phyloP scores from a whole-genome alignment of 257 asterid genomes.

The Nyctanthes arbortristis region DNA sequence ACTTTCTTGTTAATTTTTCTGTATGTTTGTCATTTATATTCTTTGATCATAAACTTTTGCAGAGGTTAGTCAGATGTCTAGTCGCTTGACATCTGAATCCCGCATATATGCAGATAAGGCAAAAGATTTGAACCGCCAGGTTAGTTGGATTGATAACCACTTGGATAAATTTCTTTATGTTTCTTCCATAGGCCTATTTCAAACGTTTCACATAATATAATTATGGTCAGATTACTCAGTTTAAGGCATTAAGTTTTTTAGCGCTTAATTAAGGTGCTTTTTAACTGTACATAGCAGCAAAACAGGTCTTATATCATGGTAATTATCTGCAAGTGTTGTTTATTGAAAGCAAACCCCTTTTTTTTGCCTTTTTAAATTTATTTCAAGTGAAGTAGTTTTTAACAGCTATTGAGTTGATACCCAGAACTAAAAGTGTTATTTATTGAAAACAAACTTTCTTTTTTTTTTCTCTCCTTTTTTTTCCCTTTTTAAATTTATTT shows the following conservation, averaged over 20 bases:
- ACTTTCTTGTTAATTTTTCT: neutral
- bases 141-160: conserved; percentile 24
- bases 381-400: no score
- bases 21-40: conserved; percentile 15
- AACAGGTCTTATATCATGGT: neutral
- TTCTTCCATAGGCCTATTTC: neutral
- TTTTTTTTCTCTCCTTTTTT: no score
- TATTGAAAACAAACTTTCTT: no score
- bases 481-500: no score
- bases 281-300: conserved; percentile 1
- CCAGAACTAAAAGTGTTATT: no score
- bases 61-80: conserved; percentile 91
- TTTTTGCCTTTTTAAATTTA: no score
- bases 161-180: neutral
- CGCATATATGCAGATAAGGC: conserved; percentile 90
- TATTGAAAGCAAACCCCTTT: neutral
- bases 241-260: neutral
- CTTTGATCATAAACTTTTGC: conserved; percentile 28
- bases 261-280: neutral
- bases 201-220: neutral
- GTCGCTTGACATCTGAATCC: conserved; percentile 90
- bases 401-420: no score
- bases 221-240: neutral
- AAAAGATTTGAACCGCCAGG: conserved; percentile 95
- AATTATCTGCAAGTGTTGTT: neutral